Conservation (phyloP, 768 basidiomycete genomes). For the Auriscalpium orientale region DNA sequence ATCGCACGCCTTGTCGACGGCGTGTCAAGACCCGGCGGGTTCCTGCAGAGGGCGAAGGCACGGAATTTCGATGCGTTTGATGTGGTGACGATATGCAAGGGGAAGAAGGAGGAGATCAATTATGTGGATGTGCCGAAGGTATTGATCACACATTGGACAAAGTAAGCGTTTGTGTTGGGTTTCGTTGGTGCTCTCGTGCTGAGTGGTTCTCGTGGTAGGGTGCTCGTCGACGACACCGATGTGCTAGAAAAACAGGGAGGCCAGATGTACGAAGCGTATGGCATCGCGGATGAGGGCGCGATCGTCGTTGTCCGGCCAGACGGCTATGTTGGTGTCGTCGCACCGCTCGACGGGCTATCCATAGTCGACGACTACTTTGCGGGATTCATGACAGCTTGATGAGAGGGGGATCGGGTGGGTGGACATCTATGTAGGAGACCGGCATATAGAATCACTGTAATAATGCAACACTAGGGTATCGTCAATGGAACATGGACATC, state of each 20-base stretch:
- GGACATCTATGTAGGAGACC: background rate
- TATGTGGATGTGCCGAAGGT: conserved; percentile 25
- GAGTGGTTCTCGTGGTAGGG: conserved; percentile 28
- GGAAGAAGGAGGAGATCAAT: conserved; percentile 26
- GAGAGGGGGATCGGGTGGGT: background rate
- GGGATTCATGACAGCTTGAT: conserved; percentile 28
- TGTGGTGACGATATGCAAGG: conserved; percentile 21
- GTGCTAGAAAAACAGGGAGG: conserved; percentile 38
- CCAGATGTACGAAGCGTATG: conserved; percentile 49
- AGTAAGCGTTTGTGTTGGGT: conserved; percentile 21
- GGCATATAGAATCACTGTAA: background rate
- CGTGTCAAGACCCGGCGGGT: conserved; percentile 20
- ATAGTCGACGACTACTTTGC: conserved; percentile 41
- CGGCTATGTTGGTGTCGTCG: conserved; percentile 56
- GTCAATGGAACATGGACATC: background rate
- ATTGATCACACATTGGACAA: conserved; percentile 35
- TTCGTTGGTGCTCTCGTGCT: background rate
- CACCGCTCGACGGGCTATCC: conserved; percentile 36
- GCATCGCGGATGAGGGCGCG: conserved; percentile 38
- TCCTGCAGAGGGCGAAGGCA: conserved; percentile 17
- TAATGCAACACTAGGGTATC: background rate
- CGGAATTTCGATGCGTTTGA: conserved; percentile 19
- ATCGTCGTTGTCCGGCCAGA: conserved; percentile 55
- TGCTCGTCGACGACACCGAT: conserved; percentile 51
- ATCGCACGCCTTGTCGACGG: conserved; percentile 22